Percentiles rank a stretch among this genome's conserved stretches.
Conservation (phyloP, 2,329 filamentous ascomycete genomes). For the Pseudomassariella vexata region DNA sequence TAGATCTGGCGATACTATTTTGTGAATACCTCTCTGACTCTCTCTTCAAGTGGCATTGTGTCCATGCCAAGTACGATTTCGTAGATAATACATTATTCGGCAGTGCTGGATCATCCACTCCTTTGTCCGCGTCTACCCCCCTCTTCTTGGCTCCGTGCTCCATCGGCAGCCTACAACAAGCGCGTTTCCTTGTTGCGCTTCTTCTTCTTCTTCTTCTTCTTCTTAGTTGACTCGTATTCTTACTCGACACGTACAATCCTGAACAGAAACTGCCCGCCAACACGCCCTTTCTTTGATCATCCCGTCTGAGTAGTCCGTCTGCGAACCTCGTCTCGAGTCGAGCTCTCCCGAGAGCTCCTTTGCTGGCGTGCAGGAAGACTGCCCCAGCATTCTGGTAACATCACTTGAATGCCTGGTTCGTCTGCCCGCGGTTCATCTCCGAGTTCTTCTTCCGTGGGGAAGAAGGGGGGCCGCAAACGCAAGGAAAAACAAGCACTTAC, state of each 20-base stretch:
- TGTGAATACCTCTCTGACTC: neutral
- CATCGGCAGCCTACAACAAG: conserved; percentile 3
- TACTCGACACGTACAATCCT: no score
- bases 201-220: neutral
- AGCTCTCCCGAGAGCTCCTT: conserved; percentile 19
- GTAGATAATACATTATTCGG: conserved; percentile 7
- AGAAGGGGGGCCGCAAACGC: conserved; percentile 19
- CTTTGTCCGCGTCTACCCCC: conserved; percentile 8
- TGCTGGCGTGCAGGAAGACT: conserved; percentile 28
- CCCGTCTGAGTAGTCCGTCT: conserved; percentile 1
- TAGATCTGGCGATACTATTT: neutral
- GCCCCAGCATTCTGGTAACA: conserved; percentile 20
- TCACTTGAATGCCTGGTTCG: conserved; percentile 29
- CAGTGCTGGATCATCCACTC: conserved; percentile 11
- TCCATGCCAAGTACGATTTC: neutral
- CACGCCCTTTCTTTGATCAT: conserved; percentile 1
- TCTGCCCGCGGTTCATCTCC: conserved; percentile 24
- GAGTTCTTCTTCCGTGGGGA: conserved; percentile 20
- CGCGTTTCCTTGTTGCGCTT: conserved; percentile 5
- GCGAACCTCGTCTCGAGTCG: conserved; percentile 2
- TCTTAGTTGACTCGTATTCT: no score
- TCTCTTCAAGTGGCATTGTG: neutral
- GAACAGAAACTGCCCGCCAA: neutral
- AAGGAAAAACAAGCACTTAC: conserved; percentile 26
- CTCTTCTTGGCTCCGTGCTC: conserved; percentile 4